Evolutionary conservation across 2,329 filamentous ascomycete species (phyloP).

Genomic region (Ophiostoma sp.): DNA sequence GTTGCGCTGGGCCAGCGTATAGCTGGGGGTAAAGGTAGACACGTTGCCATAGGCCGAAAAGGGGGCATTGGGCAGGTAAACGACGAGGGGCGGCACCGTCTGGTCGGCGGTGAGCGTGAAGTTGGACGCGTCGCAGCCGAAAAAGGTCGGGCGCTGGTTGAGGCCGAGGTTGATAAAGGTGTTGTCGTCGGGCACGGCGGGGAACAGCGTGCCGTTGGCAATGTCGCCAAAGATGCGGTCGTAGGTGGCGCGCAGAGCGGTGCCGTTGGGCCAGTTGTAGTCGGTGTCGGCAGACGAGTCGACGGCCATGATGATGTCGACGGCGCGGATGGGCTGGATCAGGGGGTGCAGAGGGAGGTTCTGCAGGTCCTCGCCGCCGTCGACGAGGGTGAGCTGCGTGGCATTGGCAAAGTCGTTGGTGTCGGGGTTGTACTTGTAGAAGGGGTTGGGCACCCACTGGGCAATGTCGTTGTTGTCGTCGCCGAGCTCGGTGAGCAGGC

Average conservation of each 20-base stretch:
- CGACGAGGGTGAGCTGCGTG: slow-evolving; percentile 41
- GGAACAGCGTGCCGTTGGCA: slow-evolving; percentile 52
- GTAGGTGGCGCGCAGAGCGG: slow-evolving; percentile 53
- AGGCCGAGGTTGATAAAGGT: slow-evolving; percentile 55
- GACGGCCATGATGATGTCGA: slow-evolving; percentile 60
- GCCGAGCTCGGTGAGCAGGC: slow-evolving; percentile 52
- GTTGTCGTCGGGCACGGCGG: slow-evolving; percentile 48
- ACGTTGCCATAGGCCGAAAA: slow-evolving; percentile 73
- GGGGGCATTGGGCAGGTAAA: slow-evolving; percentile 79
- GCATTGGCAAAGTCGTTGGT: slow-evolving; percentile 36
- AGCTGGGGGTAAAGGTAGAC: slow-evolving; percentile 64
- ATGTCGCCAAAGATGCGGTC: slow-evolving; percentile 45
- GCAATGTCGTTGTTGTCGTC: slow-evolving; percentile 45
- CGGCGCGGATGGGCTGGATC: slow-evolving; percentile 44
- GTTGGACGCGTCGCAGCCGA: slow-evolving; percentile 49
- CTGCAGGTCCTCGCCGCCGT: slow-evolving; percentile 46
- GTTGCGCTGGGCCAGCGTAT: slow-evolving; percentile 63
- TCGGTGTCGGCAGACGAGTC: slow-evolving; percentile 59
- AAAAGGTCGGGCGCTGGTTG: slow-evolving; percentile 57
- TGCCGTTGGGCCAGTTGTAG: slow-evolving; percentile 55
- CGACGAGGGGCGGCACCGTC: slow-evolving; percentile 31
- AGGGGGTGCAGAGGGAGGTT: slow-evolving; percentile 50
- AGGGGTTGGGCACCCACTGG: slow-evolving; percentile 56
- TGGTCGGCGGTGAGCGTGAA: slow-evolving; percentile 29
- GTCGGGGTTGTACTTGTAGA: slow-evolving; percentile 46